phyloP scores from a whole-genome alignment of 2,329 filamentous ascomycete species.

The Alternaria ethzedia region DNA sequence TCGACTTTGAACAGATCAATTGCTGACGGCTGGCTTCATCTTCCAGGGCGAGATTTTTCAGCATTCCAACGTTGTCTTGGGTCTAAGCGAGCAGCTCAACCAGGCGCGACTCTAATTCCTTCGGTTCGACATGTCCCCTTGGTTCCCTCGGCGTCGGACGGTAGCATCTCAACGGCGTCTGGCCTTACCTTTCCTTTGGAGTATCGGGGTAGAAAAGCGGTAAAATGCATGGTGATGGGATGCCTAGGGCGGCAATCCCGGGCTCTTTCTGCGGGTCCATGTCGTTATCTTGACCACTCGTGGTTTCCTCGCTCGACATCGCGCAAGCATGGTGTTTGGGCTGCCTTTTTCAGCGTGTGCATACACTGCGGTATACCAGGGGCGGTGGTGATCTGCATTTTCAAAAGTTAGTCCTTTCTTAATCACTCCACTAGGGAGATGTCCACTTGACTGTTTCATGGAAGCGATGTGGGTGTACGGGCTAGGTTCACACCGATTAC shows the following conservation, averaged over 20 bases:
- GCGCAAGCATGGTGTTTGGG: slow-evolving; percentile 46
- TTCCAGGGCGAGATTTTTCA: slow-evolving; percentile 39
- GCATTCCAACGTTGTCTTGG: slow-evolving; percentile 35
- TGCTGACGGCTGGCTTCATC: slow-evolving; percentile 41
- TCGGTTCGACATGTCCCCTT: slow-evolving; percentile 20
- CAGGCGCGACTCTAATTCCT: slow-evolving; percentile 41
- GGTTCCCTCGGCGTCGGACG: slow-evolving; percentile 16
- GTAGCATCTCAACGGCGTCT: slow-evolving; percentile 19
- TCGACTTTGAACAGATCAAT: slow-evolving; percentile 46
- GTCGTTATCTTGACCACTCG: slow-evolving; percentile 5
- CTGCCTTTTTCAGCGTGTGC: slow-evolving; percentile 34
- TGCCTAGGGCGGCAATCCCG: slow-evolving; percentile 8
- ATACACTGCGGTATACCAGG: slow-evolving; percentile 23
- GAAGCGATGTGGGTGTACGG: neutral
- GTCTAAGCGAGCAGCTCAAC: slow-evolving; percentile 41
- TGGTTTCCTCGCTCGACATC: slow-evolving; percentile 8
- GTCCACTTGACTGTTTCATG: slow-evolving; percentile 1
- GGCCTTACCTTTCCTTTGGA: slow-evolving; percentile 18
- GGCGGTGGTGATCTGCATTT: slow-evolving; percentile 24
- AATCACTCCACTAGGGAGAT: slow-evolving; percentile 3
- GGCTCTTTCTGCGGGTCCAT: slow-evolving; percentile 10
- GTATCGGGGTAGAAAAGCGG: slow-evolving; percentile 26
- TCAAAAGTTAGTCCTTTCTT: slow-evolving; percentile 28
- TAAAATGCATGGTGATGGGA: slow-evolving; percentile 20
- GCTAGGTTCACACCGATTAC: neutral